A percentile compares a stretch with the other conserved stretches of the same genome.
Conservation (phyloP, 1,139 yeast genomes). For the Suhomyces maxii region DNA sequence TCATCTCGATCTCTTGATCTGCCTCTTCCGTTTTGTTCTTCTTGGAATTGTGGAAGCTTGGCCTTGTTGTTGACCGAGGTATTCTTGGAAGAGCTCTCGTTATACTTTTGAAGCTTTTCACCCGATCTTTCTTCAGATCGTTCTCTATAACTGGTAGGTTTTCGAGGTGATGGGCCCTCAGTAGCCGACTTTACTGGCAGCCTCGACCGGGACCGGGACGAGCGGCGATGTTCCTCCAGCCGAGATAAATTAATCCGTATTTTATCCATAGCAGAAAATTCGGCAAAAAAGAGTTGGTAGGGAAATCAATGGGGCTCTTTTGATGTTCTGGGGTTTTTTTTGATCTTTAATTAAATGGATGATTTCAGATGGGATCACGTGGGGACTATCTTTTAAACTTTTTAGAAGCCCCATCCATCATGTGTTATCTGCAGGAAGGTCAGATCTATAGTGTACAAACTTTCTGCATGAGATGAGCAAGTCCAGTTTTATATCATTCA, state of each 20-base stretch:
- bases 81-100: conserved; percentile 17
- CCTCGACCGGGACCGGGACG: conserved; percentile 19
- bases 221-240: neutral
- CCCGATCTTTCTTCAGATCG: conserved; percentile 17
- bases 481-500: too few relatives aligned
- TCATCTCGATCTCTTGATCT: conserved; percentile 22
- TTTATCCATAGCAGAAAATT: conserved; percentile 3
- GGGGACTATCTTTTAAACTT: too few relatives aligned
- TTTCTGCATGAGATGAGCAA: too few relatives aligned
- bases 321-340: too few relatives aligned
- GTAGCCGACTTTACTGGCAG: conserved; percentile 19
- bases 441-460: too few relatives aligned
- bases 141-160: conserved; percentile 12
- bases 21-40: conserved; percentile 26
- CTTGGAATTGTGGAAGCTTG: conserved; percentile 15
- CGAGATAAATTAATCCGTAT: conserved; percentile 3
- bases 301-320: too few relatives aligned
- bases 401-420: too few relatives aligned
- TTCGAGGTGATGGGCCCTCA: conserved; percentile 4
- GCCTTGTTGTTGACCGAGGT: conserved; percentile 16
- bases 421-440: too few relatives aligned
- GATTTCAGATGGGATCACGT: too few relatives aligned
- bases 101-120: conserved; percentile 18
- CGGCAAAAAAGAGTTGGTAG: too few relatives aligned
- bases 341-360: too few relatives aligned